These are phyloP conservation scores for Ajuga chamaepitys DNA, from an alignment of 257 asterid genomes.

Conservation along the genomic window DNA sequence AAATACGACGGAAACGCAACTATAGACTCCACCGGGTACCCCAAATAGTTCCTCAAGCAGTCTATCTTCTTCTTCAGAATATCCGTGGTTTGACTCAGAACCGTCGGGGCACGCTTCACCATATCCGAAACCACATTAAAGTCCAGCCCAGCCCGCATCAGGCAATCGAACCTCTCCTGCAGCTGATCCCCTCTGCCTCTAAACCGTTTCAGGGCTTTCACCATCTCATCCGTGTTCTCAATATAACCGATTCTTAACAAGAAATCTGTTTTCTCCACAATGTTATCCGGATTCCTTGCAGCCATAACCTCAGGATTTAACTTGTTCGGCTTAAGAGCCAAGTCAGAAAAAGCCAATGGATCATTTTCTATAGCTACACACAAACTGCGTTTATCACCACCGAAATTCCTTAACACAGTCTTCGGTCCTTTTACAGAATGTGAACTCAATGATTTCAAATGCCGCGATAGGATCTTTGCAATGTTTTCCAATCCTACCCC, in stretches of 20 bases:
- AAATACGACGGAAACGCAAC: slow-evolving; percentile 63
- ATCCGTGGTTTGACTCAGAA: slow-evolving; percentile 62
- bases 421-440: slow-evolving; percentile 59
- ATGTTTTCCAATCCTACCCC: slow-evolving; percentile 49
- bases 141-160: slow-evolving; percentile 75
- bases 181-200: slow-evolving; percentile 93
- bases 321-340: slow-evolving; percentile 52
- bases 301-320: slow-evolving; percentile 19
- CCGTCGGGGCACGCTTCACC: slow-evolving; percentile 67
- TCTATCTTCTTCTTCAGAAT: slow-evolving; percentile 59
- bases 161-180: slow-evolving; percentile 84
- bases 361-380: slow-evolving; percentile 42
- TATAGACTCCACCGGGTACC: slow-evolving; percentile 67
- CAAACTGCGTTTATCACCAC: slow-evolving; percentile 42
- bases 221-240: slow-evolving; percentile 85
- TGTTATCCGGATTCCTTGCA: slow-evolving; percentile 47
- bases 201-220: slow-evolving; percentile 63
- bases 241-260: slow-evolving; percentile 59
- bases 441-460: no score
- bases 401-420: slow-evolving; percentile 50
- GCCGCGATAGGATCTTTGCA: slow-evolving; percentile 36
- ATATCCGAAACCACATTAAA: slow-evolving; percentile 48
- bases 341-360: slow-evolving; percentile 39
- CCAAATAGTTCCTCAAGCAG: slow-evolving; percentile 42
- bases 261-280: slow-evolving; percentile 50